phyloP scores from a whole-genome alignment of 306 rosid species.

The Acacia acuminata region DNA sequence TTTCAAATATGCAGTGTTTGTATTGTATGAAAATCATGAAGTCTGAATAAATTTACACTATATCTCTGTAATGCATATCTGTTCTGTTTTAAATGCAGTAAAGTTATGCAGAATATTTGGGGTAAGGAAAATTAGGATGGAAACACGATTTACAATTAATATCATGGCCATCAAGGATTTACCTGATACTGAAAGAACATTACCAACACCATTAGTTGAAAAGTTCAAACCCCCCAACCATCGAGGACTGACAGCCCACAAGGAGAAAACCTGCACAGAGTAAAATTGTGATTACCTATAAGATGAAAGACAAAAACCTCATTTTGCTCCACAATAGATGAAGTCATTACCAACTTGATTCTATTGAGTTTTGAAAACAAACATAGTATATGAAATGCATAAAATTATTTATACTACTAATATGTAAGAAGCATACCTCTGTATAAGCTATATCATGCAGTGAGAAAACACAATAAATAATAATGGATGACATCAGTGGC shows the following conservation, averaged over 20 bases:
- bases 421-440: background rate
- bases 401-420: background rate
- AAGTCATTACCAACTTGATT: no score
- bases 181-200: background rate
- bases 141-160: no score
- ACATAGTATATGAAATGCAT: background rate
- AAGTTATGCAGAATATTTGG: no score
- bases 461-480: conserved; percentile 33
- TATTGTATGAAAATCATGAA: no score
- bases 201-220: background rate
- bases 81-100: background rate
- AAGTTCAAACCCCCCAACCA: background rate
- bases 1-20: no score
- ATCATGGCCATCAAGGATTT: background rate
- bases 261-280: background rate
- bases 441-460: background rate
- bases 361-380: background rate
- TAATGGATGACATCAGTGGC: conserved; percentile 81
- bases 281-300: no score
- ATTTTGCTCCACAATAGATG: no score
- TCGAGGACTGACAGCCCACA: background rate
- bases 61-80: no score
- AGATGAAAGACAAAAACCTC: no score
- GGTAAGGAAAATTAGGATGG: no score
- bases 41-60: no score